These are phyloP conservation scores for Fusarium pilosicola DNA, from an alignment of 2,329 filamentous ascomycete species.

Conservation along the genomic window DNA sequence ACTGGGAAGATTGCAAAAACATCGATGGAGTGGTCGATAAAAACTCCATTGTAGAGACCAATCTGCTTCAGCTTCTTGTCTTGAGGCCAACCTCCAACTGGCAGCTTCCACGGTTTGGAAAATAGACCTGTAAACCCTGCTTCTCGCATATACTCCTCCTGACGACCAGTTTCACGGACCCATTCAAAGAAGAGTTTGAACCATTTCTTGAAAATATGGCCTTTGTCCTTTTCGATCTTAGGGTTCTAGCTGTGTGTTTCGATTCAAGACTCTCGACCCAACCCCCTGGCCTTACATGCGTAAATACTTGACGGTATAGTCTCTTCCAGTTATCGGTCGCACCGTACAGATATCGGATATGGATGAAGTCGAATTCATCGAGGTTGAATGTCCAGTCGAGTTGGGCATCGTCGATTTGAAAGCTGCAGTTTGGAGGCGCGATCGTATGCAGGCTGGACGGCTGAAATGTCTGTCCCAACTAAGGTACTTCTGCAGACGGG, in stretches of 20 bases:
- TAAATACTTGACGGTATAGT: slow-evolving; percentile 62
- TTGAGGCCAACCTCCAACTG: slow-evolving; percentile 24
- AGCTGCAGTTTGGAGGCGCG: slow-evolving; percentile 45
- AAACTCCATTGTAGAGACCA: slow-evolving; percentile 21
- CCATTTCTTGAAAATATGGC: slow-evolving; percentile 36
- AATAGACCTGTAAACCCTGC: slow-evolving; percentile 32
- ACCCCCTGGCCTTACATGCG: slow-evolving; percentile 55
- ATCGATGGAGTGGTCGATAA: slow-evolving; percentile 27
- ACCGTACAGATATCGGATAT: slow-evolving; percentile 66
- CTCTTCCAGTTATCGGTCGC: slow-evolving; percentile 66
- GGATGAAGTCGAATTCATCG: slow-evolving; percentile 66
- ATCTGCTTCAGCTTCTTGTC: slow-evolving; percentile 30
- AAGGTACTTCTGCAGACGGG: slow-evolving; percentile 45
- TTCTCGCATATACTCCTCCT: slow-evolving; percentile 33
- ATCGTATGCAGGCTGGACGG: slow-evolving; percentile 46
- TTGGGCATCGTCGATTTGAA: slow-evolving; percentile 50
- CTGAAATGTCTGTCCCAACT: slow-evolving; percentile 50
- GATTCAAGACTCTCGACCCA: slow-evolving; percentile 37
- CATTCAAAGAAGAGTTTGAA: slow-evolving; percentile 35
- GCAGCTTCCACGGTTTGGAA: slow-evolving; percentile 26
- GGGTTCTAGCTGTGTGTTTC: slow-evolving; percentile 30
- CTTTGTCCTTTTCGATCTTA: slow-evolving; percentile 15
- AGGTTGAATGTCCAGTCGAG: slow-evolving; percentile 56
- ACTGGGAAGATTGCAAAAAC: slow-evolving; percentile 28
- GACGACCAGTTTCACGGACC: slow-evolving; percentile 37